phyloP scores from a whole-genome alignment of 106 monocot genomes.

The Iris macrosiphon region DNA sequence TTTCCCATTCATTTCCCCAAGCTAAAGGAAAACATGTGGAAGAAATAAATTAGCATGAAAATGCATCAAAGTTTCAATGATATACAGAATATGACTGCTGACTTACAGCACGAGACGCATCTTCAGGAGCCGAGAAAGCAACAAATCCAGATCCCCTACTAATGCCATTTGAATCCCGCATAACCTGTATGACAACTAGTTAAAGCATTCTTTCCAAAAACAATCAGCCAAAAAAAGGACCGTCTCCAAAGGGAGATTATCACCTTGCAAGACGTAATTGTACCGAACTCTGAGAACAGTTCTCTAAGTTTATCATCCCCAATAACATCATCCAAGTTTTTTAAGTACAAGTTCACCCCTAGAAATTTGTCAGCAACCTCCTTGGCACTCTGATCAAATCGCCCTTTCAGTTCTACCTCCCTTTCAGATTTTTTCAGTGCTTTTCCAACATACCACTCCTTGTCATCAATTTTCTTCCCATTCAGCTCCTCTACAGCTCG shows the following conservation, averaged over 20 bases:
- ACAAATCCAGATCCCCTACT: constrained; percentile 26
- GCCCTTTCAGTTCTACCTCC: constrained; percentile 66
- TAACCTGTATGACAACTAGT: constrained; percentile 18
- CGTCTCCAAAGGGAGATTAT: neutral
- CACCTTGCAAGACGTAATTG: constrained; percentile 88
- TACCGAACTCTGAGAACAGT: constrained; percentile 61
- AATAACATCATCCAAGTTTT: constrained; percentile 77
- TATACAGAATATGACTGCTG: neutral
- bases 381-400: constrained; percentile 59
- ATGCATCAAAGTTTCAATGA: too few relatives aligned
- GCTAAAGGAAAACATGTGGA: constrained; percentile 19
- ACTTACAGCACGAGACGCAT: constrained; percentile 19
- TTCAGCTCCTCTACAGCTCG: constrained; percentile 63
- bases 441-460: constrained; percentile 93
- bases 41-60: neutral
- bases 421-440: constrained; percentile 92
- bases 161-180: constrained; percentile 25
- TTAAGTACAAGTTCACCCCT: constrained; percentile 77
- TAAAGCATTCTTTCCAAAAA: neutral
- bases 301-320: constrained; percentile 74
- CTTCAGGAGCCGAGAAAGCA: constrained; percentile 21
- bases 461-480: constrained; percentile 75
- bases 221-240: too few relatives aligned
- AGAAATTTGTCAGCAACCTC: constrained; percentile 59
- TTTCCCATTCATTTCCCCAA: constrained; percentile 83